phyloP scores from a whole-genome alignment of 345 rosid genomes.

The Pseudoturritis turrita region DNA sequence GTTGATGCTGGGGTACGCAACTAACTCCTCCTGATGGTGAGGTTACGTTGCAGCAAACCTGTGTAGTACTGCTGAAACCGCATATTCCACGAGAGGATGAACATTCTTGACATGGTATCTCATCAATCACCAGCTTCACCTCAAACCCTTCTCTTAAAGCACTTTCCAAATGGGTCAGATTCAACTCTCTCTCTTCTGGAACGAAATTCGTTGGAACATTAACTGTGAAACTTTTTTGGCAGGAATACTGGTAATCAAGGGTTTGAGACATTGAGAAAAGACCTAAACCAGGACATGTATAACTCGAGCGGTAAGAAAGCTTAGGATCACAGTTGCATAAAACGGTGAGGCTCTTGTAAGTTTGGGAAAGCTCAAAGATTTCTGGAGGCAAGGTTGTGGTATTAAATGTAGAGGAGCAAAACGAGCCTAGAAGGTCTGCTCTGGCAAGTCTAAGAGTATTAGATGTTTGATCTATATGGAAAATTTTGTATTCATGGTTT shows the following conservation, averaged over 20 bases:
- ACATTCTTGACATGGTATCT: conserved; percentile 10
- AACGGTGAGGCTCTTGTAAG: conserved; percentile 7
- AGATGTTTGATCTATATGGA: too few species aligned
- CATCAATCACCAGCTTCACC: conserved; percentile 15
- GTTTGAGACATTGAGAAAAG: background rate
- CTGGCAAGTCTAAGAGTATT: too few species aligned
- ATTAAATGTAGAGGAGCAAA: too few species aligned
- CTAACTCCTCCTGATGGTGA: background rate
- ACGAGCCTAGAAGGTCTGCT: too few species aligned
- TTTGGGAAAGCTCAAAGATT: too few species aligned
- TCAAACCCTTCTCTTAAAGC: conserved; percentile 17
- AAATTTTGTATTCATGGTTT: too few species aligned
- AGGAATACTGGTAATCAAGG: background rate
- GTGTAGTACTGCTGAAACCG: background rate
- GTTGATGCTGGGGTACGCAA: background rate
- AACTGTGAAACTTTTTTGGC: background rate
- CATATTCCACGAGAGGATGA: background rate
- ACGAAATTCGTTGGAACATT: background rate
- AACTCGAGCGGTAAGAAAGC: background rate
- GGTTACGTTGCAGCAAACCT: conserved; percentile 10
- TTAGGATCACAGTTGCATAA: background rate
- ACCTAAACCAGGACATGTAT: background rate
- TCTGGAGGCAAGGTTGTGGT: too few species aligned
- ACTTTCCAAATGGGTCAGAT: background rate
- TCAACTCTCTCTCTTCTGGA: background rate